These are phyloP conservation scores for Neolentinus lepideus DNA, from an alignment of 1,284 basidiomycete species.

Conservation along the genomic window DNA sequence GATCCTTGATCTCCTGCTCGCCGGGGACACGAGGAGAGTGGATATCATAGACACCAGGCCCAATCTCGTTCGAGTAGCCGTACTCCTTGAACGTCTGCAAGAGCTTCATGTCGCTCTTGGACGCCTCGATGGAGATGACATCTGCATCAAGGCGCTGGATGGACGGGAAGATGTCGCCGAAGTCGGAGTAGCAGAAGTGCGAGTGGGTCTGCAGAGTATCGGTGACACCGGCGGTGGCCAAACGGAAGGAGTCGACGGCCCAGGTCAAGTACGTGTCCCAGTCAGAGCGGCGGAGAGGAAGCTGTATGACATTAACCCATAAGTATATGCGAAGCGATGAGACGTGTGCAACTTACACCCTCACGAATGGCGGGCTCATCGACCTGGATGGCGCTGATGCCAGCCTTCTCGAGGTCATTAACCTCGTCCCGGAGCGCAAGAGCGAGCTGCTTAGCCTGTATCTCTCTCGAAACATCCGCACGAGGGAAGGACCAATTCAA, in stretches of 20 bases:
- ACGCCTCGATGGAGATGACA: constrained; percentile 99
- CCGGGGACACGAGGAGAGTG: constrained; percentile 98
- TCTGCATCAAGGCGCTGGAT: constrained; percentile 98
- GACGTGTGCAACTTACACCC: constrained; percentile 54
- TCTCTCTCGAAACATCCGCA: constrained; percentile 93
- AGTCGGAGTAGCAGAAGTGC: constrained; percentile 97
- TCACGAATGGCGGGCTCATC: constrained; percentile 99
- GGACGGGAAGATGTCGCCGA: constrained; percentile 97
- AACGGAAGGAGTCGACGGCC: constrained; percentile 98
- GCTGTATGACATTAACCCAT: constrained; percentile 29
- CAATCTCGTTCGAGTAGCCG: constrained; percentile 97
- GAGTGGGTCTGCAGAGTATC: constrained; percentile 94
- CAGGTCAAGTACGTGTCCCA: constrained; percentile 94
- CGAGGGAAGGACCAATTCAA: constrained; percentile 99
- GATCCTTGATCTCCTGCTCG: constrained; percentile 92
- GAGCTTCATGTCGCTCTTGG: constrained; percentile 97
- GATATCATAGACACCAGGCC: constrained; percentile 98
- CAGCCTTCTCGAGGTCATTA: constrained; percentile 93
- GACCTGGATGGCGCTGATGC: constrained; percentile 98
- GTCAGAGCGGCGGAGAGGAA: constrained; percentile 90
- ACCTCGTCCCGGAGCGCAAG: constrained; percentile 99
- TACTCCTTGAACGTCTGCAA: constrained; percentile 93
- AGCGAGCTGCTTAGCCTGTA: constrained; percentile 98
- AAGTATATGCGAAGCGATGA: not conserved
- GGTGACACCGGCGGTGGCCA: constrained; percentile 89